A percentile compares a stretch with the other conserved stretches of the same genome.
phyloP scores from a whole-genome alignment of 495 filamentous ascomycete species.

The Parathielavia appendiculata region DNA sequence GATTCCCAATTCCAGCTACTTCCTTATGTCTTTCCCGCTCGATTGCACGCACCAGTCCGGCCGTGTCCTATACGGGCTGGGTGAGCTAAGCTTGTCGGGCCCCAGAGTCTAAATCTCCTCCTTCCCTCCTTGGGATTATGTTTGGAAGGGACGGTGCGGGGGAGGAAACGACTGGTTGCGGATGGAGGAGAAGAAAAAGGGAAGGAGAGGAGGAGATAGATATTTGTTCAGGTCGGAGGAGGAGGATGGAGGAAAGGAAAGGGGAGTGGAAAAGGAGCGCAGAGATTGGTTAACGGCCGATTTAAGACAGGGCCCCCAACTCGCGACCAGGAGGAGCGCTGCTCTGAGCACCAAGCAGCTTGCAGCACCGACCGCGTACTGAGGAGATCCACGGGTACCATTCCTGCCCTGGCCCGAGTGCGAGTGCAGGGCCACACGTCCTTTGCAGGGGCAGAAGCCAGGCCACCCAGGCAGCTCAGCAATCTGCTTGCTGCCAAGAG shows the following conservation, averaged over 20 bases:
- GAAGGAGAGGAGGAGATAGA: slow-evolving; percentile 51
- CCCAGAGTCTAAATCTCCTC: slow-evolving; percentile 37
- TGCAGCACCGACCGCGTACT: slow-evolving; percentile 29
- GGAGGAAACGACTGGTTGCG: slow-evolving; percentile 52
- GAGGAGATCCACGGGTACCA: slow-evolving; percentile 20
- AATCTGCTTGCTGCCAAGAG: slow-evolving; percentile 19
- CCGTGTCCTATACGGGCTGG: slow-evolving; percentile 29
- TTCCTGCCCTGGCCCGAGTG: slow-evolving; percentile 26
- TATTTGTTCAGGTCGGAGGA: slow-evolving; percentile 54
- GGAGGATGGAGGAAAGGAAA: slow-evolving; percentile 47
- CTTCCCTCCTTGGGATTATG: slow-evolving; percentile 37
- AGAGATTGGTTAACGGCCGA: slow-evolving; percentile 46
- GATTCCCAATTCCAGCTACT: slow-evolving; percentile 20
- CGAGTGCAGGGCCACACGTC: slow-evolving; percentile 20
- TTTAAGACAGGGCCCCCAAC: slow-evolving; percentile 47
- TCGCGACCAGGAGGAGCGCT: slow-evolving; percentile 20
- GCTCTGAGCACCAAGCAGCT: slow-evolving; percentile 32
- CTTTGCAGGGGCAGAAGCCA: slow-evolving; percentile 20
- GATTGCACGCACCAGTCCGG: slow-evolving; percentile 24
- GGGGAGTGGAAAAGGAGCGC: slow-evolving; percentile 47
- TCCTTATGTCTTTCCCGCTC: slow-evolving; percentile 14
- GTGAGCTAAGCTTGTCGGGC: slow-evolving; percentile 28
- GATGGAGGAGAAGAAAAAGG: slow-evolving; percentile 48
- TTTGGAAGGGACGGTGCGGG: slow-evolving; percentile 45
- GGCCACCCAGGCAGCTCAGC: slow-evolving; percentile 23